Conservation (phyloP, 2,329 filamentous ascomycete genomes). For the Colletotrichum orbiculare region DNA sequence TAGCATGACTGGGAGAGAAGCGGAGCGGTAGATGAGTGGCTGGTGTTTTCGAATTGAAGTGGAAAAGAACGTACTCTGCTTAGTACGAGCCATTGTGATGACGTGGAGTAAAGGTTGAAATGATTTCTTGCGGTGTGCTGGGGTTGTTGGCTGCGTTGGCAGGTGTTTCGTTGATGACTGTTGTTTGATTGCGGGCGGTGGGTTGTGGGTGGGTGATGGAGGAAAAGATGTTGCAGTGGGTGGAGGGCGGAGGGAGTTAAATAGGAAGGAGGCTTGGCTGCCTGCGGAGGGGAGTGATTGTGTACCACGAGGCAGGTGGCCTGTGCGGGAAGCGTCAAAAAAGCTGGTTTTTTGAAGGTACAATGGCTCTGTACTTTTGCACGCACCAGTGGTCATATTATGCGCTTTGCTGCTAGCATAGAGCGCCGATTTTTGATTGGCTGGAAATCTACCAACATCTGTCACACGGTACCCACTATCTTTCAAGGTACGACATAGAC, state of each 20-base stretch:
- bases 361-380: conserved; percentile 26
- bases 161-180: conserved; percentile 38
- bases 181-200: conserved; percentile 45
- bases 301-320: conserved; percentile 32
- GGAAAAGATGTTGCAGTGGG: conserved; percentile 34
- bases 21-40: not conserved
- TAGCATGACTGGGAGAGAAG: not conserved
- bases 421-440: conserved; percentile 38
- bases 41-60: no score
- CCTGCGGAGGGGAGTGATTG: conserved; percentile 42
- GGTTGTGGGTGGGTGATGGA: conserved; percentile 55
- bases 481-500: not conserved
- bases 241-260: conserved; percentile 45
- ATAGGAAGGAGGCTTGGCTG: conserved; percentile 44
- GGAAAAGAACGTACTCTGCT: conserved; percentile 58
- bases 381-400: conserved; percentile 16
- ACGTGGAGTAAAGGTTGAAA: conserved; percentile 43
- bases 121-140: conserved; percentile 26
- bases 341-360: conserved; percentile 32
- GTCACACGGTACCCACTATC: conserved; percentile 30
- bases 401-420: conserved; percentile 27
- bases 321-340: conserved; percentile 30
- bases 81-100: conserved; percentile 69
- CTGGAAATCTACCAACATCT: conserved; percentile 29
- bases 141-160: conserved; percentile 38